Evolutionary conservation across 2,329 filamentous ascomycete genomes (phyloP).

Genomic region (Hypomyces perniciosus): DNA sequence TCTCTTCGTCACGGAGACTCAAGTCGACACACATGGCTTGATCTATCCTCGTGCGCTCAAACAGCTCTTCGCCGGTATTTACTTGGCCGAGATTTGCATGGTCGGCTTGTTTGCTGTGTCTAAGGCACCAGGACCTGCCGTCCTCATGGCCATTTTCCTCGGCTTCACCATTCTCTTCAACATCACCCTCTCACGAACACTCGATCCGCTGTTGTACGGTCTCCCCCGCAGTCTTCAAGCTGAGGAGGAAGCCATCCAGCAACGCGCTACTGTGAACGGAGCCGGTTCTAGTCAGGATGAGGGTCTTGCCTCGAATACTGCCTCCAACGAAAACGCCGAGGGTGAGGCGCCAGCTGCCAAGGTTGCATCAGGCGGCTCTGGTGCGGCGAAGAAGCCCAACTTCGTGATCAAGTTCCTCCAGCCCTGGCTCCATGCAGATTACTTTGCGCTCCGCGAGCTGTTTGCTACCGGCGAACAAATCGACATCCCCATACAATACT

Average conservation of each 20-base stretch:
- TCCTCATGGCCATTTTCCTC: constrained; percentile 70
- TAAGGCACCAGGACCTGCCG: constrained; percentile 60
- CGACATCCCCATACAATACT: constrained; percentile 40
- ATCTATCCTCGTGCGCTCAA: constrained; percentile 84
- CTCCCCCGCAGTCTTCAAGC: constrained; percentile 57
- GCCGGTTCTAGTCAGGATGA: constrained; percentile 24
- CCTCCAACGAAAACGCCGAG: constrained; percentile 7
- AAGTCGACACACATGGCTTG: constrained; percentile 82
- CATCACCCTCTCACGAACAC: constrained; percentile 60
- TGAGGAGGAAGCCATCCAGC: constrained; percentile 35
- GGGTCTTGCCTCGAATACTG: constrained; percentile 12
- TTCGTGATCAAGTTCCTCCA: constrained; percentile 59
- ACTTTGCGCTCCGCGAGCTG: constrained; percentile 57
- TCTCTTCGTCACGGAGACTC: constrained; percentile 70
- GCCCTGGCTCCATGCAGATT: constrained; percentile 71
- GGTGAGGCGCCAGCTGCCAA: constrained; percentile 16
- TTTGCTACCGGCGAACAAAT: constrained; percentile 5
- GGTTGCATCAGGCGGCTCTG: constrained; percentile 19
- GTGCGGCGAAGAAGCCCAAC: constrained; percentile 41
- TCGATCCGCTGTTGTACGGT: constrained; percentile 65
- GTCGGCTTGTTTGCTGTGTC: constrained; percentile 74
- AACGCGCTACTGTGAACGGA: constrained; percentile 20
- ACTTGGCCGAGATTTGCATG: constrained; percentile 72
- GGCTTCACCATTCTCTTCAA: constrained; percentile 74
- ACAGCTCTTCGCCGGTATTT: constrained; percentile 76